Evolutionary conservation across 306 rosid genomes (phyloP).

Genomic region (Ziziphus jujuba): DNA sequence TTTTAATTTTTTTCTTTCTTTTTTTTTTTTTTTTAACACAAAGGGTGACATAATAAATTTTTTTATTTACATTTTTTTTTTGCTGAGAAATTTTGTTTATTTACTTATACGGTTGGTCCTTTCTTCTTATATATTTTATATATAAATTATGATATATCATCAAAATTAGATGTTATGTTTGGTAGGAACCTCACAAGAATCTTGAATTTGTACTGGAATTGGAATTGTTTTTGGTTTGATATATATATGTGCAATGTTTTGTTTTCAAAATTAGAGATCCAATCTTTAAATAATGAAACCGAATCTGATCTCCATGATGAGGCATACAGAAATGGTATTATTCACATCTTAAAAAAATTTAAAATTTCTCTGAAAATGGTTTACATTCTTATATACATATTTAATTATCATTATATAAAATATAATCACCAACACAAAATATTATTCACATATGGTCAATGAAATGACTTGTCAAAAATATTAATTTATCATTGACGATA

Average conservation of each 20-base stretch:
- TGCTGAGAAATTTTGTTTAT: too few species aligned
- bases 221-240: not conserved
- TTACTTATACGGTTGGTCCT: not conserved
- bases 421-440: too few species aligned
- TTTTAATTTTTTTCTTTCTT: not conserved
- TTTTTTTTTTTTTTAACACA: too few species aligned
- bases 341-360: too few species aligned
- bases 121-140: not conserved
- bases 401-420: too few species aligned
- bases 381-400: too few species aligned
- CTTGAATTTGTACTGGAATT: constrained; percentile 15
- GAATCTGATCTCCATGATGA: constrained; percentile 8
- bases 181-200: constrained; percentile 14
- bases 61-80: too few species aligned
- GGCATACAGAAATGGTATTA: not conserved
- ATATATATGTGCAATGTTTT: not conserved
- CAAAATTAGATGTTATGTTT: constrained; percentile 18
- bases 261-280: not conserved
- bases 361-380: too few species aligned
- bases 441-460: too few species aligned
- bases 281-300: not conserved
- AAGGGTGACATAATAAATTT: not conserved
- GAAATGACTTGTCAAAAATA: too few species aligned
- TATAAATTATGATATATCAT: not conserved
- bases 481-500: too few species aligned